Base-by-base conservation (phyloP, 2,329 filamentous ascomycete genomes). In the Colletotrichum sp. region DNA sequence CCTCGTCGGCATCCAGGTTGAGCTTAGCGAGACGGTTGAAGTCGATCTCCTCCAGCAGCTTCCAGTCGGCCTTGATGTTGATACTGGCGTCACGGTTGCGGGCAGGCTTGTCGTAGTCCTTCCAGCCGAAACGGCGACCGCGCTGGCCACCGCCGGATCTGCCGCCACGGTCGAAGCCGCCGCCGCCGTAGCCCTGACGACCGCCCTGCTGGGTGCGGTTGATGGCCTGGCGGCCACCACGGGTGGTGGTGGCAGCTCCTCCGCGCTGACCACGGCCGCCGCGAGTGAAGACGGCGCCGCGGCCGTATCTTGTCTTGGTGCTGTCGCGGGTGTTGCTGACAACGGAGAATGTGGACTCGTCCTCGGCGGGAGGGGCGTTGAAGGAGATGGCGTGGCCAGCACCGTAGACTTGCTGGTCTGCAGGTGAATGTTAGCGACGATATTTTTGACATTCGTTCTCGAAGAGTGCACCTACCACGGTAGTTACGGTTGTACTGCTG, bases 71-170 rank as follows among this genome's bases (percentile, higher is more conserved):
- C 88, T 98, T 98, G 87, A 99, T 96, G 88, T 96, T 96, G 83
- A 99, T 95, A 44, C 96, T 98, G 13, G 96, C 95, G 88, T 99
- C 97, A 77, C 97, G 95, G 87, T 98, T 98, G 82, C 97, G 94
- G 85, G 96, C 92, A 77, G 97, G 97, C 93, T 99, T 99, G 89
- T 99, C 97, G 85, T 96, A 98, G 85, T 99, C 97, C 88, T 97
- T 98, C 96, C 97, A 99, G 84, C 97, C 97, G 83, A 98, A 98
- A 80, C 97, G 93, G 80, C 97, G 94, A 68, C 95, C 95, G 79
- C 94, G 89, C 62, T 93, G 92, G 81, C 93, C 93, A 71, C 93
- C 90, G 69, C 91, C 92, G 76, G 90, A 90, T 73, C 95, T 91
- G 39, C 93, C 94, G 64, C 94, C 93, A 83, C 92, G 92, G 82